A percentile compares a stretch with the other conserved stretches of the same genome.
Evolutionary conservation across 2,329 filamentous ascomycete species (phyloP).

Genomic region (Ophiostoma pallidulum): DNA sequence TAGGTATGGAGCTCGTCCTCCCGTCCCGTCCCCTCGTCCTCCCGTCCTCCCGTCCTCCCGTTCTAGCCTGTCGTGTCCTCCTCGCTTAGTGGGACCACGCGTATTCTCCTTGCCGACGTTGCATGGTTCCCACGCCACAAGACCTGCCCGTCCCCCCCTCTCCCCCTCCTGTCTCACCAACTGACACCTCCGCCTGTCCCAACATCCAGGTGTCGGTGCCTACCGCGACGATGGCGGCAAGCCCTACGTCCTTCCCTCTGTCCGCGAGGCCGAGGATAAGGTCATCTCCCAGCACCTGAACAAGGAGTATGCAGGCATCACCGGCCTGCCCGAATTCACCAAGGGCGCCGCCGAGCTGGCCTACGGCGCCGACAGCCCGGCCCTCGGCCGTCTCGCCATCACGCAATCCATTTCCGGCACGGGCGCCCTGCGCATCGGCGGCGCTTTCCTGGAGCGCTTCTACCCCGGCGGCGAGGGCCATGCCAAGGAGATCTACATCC

Average conservation of each 20-base stretch:
- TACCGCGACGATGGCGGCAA: conserved; percentile 98
- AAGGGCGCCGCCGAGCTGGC: conserved; percentile 83
- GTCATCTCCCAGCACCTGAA: conserved; percentile 69
- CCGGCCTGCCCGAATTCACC: conserved; percentile 89
- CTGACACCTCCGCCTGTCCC: conserved; percentile 4
- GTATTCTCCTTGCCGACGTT: too few species aligned
- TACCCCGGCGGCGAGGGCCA: conserved; percentile 57
- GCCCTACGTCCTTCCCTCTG: conserved; percentile 93
- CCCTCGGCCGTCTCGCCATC: conserved; percentile 73
- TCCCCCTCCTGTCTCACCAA: background rate
- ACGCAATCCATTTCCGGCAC: conserved; percentile 98
- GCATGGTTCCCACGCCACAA: too few species aligned
- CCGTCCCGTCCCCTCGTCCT: too few species aligned
- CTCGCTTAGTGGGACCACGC: too few species aligned
- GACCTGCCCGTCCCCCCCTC: too few species aligned
- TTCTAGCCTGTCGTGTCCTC: too few species aligned
- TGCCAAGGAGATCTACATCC: conserved; percentile 88
- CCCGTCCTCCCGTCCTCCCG: too few species aligned
- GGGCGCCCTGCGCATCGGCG: conserved; percentile 88
- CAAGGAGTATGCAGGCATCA: conserved; percentile 98
- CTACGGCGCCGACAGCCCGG: conserved; percentile 69
- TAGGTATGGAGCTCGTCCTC: conserved; percentile 46
- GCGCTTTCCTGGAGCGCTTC: conserved; percentile 84
- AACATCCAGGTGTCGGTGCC: conserved; percentile 68
- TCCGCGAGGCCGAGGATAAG: conserved; percentile 80